Conservation (phyloP, 352 stramenopile species). For the Phytopythium mirpurense region DNA sequence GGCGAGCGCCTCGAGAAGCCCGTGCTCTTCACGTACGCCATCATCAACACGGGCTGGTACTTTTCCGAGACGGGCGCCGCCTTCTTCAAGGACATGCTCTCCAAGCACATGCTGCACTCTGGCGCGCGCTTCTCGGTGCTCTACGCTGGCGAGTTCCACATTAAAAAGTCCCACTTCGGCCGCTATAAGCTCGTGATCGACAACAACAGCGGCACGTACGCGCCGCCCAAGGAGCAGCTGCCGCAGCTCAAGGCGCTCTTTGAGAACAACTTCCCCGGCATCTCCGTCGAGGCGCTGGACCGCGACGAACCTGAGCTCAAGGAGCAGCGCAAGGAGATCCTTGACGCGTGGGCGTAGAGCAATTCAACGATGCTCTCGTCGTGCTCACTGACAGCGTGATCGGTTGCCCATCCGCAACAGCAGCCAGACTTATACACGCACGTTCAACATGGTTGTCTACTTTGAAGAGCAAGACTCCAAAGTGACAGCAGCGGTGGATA, state of each 20-base stretch:
- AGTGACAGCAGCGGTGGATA: no score
- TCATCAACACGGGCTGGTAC: conserved; percentile 26
- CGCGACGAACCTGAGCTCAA: conserved; percentile 18
- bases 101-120: conserved; percentile 33
- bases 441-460: no score
- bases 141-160: conserved; percentile 21
- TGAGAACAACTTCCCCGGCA: conserved; percentile 24
- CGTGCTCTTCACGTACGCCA: conserved; percentile 34
- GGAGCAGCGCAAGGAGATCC: conserved; percentile 19
- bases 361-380: no score
- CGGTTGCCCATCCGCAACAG: no score
- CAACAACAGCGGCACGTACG: conserved; percentile 35
- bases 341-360: conserved; percentile 27
- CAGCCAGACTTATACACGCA: no score
- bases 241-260: conserved; percentile 20
- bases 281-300: conserved; percentile 18
- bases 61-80: conserved; percentile 28
- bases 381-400: no score
- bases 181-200: conserved; percentile 24
- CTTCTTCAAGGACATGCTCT: conserved; percentile 38
- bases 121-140: conserved; percentile 15
- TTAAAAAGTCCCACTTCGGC: conserved; percentile 13
- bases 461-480: no score
- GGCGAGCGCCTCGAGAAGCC: conserved; percentile 19
- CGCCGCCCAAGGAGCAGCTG: conserved; percentile 19